Evolutionary conservation across 768 basidiomycete species (phyloP).

Genomic region (Lentinula sp.): DNA sequence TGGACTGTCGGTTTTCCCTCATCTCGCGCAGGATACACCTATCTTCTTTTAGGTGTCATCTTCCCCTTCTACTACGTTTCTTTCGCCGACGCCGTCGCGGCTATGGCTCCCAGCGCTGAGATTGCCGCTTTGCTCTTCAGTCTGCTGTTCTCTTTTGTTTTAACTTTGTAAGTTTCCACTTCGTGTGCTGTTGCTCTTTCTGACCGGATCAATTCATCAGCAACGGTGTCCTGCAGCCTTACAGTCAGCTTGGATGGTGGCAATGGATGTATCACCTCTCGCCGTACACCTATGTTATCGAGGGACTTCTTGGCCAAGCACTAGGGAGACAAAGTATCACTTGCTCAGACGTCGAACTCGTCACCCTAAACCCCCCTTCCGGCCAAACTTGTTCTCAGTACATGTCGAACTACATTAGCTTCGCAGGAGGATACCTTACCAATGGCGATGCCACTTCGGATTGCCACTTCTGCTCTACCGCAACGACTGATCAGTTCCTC

Average conservation of each 20-base stretch:
- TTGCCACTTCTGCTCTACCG: constrained; percentile 55
- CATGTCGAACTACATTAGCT: constrained; percentile 40
- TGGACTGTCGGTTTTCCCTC: constrained; percentile 60
- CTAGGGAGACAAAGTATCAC: constrained; percentile 34
- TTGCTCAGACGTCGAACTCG: constrained; percentile 50
- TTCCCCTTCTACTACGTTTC: constrained; percentile 60
- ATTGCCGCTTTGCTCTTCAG: constrained; percentile 55
- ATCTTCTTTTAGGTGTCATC: constrained; percentile 44
- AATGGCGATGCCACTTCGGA: constrained; percentile 45
- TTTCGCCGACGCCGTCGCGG: constrained; percentile 53
- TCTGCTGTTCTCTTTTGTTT: constrained; percentile 54
- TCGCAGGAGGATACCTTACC: constrained; percentile 49
- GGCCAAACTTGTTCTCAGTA: constrained; percentile 50
- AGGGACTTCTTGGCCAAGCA: constrained; percentile 34
- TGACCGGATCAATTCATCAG: constrained; percentile 18
- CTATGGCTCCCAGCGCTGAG: constrained; percentile 55
- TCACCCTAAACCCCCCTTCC: constrained; percentile 43
- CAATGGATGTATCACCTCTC: constrained; percentile 60
- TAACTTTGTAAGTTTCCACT: constrained; percentile 45
- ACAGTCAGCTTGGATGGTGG: constrained; percentile 59
- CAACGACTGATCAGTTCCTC: constrained; percentile 58
- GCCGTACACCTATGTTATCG: constrained; percentile 53
- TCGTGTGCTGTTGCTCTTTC: neutral
- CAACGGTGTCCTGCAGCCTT: constrained; percentile 67
- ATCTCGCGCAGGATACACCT: constrained; percentile 54